These are phyloP conservation scores for Salix koriyanagi DNA, from an alignment of 345 rosid genomes.

Conservation along the genomic window DNA sequence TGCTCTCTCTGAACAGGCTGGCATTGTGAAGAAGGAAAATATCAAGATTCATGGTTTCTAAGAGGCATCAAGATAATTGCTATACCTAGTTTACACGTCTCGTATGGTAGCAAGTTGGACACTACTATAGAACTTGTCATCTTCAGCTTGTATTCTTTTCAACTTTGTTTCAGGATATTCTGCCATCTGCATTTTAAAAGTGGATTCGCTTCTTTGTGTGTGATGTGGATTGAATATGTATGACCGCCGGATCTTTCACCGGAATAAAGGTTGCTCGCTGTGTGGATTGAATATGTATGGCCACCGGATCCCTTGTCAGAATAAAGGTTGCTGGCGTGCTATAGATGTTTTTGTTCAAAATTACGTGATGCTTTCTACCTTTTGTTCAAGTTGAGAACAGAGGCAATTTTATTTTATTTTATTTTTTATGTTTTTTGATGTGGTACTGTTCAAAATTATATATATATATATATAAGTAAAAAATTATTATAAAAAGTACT, in stretches of 20 bases:
- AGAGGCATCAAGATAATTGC: slow-evolving; percentile 16
- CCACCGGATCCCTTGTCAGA: not conserved
- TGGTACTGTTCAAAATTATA: too few species aligned
- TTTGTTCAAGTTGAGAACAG: too few species aligned
- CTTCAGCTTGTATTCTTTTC: not conserved
- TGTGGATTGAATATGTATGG: not conserved
- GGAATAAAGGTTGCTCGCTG: too few species aligned
- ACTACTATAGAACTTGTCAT: not conserved
- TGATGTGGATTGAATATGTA: not conserved
- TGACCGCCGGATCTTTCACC: too few species aligned
- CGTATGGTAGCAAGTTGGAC: not conserved
- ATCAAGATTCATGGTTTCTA: slow-evolving; percentile 94
- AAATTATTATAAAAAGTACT: too few species aligned
- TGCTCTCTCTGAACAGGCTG: slow-evolving; percentile 47
- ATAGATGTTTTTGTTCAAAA: not conserved
- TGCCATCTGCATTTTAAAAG: not conserved
- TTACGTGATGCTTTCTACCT: too few species aligned
- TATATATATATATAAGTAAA: too few species aligned
- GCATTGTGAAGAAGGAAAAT: slow-evolving; percentile 89
- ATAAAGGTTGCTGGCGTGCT: not conserved
- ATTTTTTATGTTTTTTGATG: too few species aligned
- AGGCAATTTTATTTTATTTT: too few species aligned
- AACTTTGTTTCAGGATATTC: not conserved
- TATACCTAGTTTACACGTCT: not conserved
- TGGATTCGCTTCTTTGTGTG: not conserved